phyloP scores from a whole-genome alignment of 306 rosid genomes.

The Vigna nakashimae region DNA sequence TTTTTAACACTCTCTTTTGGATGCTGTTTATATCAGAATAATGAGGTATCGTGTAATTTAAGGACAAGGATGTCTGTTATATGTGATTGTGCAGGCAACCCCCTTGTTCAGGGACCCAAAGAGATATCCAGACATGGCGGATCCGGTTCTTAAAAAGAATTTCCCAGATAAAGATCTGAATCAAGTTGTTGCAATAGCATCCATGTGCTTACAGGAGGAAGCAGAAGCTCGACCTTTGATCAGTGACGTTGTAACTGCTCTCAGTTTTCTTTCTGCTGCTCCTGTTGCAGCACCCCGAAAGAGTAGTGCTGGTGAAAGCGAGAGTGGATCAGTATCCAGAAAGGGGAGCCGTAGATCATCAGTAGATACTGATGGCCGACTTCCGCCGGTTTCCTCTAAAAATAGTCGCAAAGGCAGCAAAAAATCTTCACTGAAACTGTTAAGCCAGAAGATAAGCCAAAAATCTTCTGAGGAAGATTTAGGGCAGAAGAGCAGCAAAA shows the following conservation, averaged over 20 bases:
- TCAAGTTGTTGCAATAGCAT: slow-evolving; percentile 86
- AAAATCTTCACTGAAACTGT: neutral
- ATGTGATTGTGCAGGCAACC: slow-evolving; percentile 75
- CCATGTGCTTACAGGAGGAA: slow-evolving; percentile 96
- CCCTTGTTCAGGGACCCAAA: slow-evolving; percentile 80
- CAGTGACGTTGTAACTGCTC: slow-evolving; percentile 73
- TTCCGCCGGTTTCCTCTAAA: slow-evolving; percentile 27
- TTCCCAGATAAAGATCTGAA: slow-evolving; percentile 89
- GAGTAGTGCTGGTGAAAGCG: slow-evolving; percentile 11
- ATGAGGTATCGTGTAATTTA: neutral
- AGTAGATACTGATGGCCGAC: neutral
- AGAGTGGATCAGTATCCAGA: neutral
- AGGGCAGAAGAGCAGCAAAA: slow-evolving; percentile 44
- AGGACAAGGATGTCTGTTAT: neutral
- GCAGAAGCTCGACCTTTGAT: slow-evolving; percentile 83
- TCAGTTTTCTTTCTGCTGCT: slow-evolving; percentile 68
- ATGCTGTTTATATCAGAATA: neutral
- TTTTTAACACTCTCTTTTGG: neutral
- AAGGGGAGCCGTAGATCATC: neutral
- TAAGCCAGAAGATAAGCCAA: slow-evolving; percentile 30
- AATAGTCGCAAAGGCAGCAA: slow-evolving; percentile 45
- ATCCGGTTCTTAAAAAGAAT: slow-evolving; percentile 58
- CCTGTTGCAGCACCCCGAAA: slow-evolving; percentile 41
- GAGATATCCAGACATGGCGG: slow-evolving; percentile 82
- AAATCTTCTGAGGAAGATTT: neutral